Evolutionary conservation across 495 filamentous ascomycete genomes (phyloP).

Genomic region (Xylaria palmicola): DNA sequence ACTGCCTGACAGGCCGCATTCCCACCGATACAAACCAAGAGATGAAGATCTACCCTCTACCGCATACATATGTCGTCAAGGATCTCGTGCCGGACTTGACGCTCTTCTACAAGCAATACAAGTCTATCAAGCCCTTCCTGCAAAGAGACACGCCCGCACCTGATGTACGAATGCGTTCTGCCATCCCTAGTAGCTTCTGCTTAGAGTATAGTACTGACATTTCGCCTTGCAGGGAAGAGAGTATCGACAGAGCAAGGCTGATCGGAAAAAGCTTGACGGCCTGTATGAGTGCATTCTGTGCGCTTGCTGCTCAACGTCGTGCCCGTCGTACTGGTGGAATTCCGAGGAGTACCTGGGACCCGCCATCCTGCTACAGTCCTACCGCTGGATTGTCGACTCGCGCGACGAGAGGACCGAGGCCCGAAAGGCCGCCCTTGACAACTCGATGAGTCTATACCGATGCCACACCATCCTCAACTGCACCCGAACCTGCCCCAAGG

Average conservation of each 20-base stretch:
- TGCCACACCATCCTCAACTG: constrained; percentile 99
- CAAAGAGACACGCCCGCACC: constrained; percentile 76
- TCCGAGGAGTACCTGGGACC: constrained; percentile 96
- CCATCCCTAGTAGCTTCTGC: not conserved
- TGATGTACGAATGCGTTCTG: constrained; percentile 58
- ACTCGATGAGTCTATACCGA: constrained; percentile 96
- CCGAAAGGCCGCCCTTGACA: constrained; percentile 88
- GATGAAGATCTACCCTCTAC: constrained; percentile 94
- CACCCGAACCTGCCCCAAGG: constrained; percentile 95
- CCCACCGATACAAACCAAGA: constrained; percentile 76
- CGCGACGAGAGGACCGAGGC: constrained; percentile 84
- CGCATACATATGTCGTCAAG: constrained; percentile 99
- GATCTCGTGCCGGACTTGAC: constrained; percentile 96
- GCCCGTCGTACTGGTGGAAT: constrained; percentile 99
- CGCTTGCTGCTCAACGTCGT: constrained; percentile 98
- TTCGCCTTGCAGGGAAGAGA: constrained; percentile 68
- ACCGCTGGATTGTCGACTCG: constrained; percentile 92
- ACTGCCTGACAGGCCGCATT: constrained; percentile 71
- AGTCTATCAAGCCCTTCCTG: constrained; percentile 98
- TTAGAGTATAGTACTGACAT: constrained; percentile 20
- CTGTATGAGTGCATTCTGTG: constrained; percentile 99
- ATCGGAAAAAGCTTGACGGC: constrained; percentile 95
- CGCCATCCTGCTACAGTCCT: constrained; percentile 92
- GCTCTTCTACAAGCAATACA: constrained; percentile 99
- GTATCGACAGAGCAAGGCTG: constrained; percentile 80